phyloP scores from a whole-genome alignment of 306 rosid genomes.

The Trichosanthes truncata region DNA sequence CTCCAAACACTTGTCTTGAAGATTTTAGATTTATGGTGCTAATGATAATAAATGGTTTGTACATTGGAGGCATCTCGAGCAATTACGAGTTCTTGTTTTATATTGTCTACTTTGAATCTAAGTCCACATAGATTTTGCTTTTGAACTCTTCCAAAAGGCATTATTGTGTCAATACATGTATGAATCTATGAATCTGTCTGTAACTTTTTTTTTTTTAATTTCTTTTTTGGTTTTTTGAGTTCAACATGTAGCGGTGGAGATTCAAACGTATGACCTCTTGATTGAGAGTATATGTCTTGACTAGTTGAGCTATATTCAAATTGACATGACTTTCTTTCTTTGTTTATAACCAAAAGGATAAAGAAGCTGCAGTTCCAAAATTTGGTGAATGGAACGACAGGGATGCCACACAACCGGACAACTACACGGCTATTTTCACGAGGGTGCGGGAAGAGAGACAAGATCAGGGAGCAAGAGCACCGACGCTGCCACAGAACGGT shows the following conservation, averaged over 20 bases:
- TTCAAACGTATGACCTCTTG: too few species aligned
- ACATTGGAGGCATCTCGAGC: background rate
- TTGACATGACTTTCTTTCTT: background rate
- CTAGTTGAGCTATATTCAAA: background rate
- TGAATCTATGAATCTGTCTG: background rate
- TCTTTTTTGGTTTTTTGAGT: background rate
- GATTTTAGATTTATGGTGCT: background rate
- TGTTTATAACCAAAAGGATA: conserved; percentile 23
- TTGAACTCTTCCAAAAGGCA: background rate
- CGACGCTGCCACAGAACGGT: conserved; percentile 30
- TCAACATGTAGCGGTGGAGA: too few species aligned
- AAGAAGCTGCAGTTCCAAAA: conserved; percentile 87
- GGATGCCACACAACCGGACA: conserved; percentile 72
- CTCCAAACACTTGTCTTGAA: background rate
- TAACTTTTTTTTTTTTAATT: background rate
- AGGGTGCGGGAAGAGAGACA: conserved; percentile 66
- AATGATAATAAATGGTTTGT: background rate
- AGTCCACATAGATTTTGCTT: background rate
- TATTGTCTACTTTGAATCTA: background rate
- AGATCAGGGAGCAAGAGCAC: conserved; percentile 29
- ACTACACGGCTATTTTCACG: conserved; percentile 79
- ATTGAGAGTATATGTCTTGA: background rate
- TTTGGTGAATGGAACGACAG: conserved; percentile 94
- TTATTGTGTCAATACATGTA: background rate
- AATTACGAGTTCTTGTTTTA: background rate